phyloP scores from a whole-genome alignment of 148 eudicot genomes.

The Silene conica region DNA sequence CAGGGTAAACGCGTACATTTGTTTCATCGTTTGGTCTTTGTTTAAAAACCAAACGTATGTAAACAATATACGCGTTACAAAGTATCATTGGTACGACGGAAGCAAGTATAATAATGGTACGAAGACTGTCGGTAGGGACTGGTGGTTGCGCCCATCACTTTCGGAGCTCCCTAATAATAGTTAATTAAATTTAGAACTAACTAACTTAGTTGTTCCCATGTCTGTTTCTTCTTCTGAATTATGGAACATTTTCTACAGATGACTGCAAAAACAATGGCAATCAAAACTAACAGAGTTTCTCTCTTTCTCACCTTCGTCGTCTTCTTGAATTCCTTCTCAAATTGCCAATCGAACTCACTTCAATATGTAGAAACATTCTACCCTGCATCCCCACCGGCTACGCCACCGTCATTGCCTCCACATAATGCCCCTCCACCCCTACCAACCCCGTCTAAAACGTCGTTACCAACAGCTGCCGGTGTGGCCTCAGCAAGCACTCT shows the following conservation, averaged over 20 bases:
- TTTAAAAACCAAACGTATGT: no score
- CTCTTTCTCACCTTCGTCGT: constrained; percentile 17
- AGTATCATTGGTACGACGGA: no score
- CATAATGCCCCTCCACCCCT: constrained; percentile 22
- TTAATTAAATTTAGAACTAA: constrained; percentile 8
- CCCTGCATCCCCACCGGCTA: constrained; percentile 22
- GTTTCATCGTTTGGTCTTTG: no score
- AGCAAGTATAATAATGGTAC: no score
- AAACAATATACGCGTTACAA: no score
- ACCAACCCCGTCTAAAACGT: constrained; percentile 20
- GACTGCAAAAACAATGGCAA: constrained; percentile 15
- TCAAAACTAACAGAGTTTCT: background rate
- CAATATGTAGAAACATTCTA: constrained; percentile 56
- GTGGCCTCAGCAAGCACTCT: constrained; percentile 63
- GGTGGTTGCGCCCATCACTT: no score
- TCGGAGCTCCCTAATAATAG: background rate
- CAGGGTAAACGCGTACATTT: no score
- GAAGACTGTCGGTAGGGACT: no score
- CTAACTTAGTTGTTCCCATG: constrained; percentile 15
- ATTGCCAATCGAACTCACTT: constrained; percentile 36
- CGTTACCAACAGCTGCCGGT: constrained; percentile 50
- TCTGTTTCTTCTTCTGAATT: constrained; percentile 8
- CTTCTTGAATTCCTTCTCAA: constrained; percentile 27
- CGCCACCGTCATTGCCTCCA: background rate
- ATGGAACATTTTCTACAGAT: constrained; percentile 19